Evolutionary conservation across 768 basidiomycete species (phyloP), one percentile per base, ranked within the genome.

Genomic region (Suillus cothurnatus): DNA sequence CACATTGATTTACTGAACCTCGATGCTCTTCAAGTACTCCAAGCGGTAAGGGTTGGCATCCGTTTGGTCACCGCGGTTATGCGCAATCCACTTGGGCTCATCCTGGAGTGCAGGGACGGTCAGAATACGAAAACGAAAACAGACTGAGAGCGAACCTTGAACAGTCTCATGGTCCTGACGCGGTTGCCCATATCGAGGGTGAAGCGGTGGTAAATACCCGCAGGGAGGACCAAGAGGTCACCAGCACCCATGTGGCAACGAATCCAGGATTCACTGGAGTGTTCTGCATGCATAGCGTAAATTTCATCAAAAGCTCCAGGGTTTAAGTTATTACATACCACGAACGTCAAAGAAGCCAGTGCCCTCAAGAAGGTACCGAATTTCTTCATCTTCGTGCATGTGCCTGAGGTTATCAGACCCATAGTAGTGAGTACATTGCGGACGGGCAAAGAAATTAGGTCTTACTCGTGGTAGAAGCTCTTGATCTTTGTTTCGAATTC

Each of bases 331-430:
- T 38, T n/a, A 71, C 87, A 63, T 68, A 93, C 93, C 93, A 65
- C 95, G 85, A 47, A 98, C 86, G 70, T 98, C 96, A 73, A 97
- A 98, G 82, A 88, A 99, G 0, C 94, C 95, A 43, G 86, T 88
- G n/a, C 96, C 96, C 31, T 53, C 52, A 11, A 53, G 52, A 70
- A 96, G 87, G 71, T 93, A 98, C 9, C 95, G 84, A 72, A 96
- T 97, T 78, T 98, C 95, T 72, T 98, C 95, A 71, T 97, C 95
- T 76, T 97, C 94, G 71, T 97, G 96, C 82, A 98, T 85, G 71
- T 97, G 95, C 71, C 93, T 93, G 69, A 32, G 0, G 28, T 26
- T 32, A 15, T 28, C 23, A 17, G 47, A 12, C 17, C 28, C 4
- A 28, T 28, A 19, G 8, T 19, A 28, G 28, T 52, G 50, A 52